Evolutionary conservation across 345 rosid species (phyloP), one percentile per base, ranked within the genome.

Genomic region (Bruguiera sexangula): DNA sequence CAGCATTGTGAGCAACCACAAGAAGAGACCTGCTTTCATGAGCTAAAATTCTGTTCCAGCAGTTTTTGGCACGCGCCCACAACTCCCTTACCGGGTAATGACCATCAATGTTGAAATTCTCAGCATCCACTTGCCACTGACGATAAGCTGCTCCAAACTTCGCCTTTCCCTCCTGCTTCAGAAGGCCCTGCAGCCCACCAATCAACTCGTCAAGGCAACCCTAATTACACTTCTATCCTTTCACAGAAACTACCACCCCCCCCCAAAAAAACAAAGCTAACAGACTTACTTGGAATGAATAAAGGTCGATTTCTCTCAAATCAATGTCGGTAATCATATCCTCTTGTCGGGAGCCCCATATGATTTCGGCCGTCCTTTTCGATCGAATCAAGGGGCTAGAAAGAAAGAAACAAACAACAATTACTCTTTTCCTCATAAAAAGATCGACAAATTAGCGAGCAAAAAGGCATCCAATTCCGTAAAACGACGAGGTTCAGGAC

Each of bases 1-100:
- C 88, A 76, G 97, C 98, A 79, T 94, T 94, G 81, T 94, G 98
- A 74, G 97, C 97, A 75, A 91, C 98, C 81, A 94, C 91, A 63
- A 94, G 98, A 85, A 87, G 83, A 53, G 91, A 94, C 70, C 75
- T 80, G 82, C 95, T 87, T 63, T 87, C 91, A 69, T 94, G 95
- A 34, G 83, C 81, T 71, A 91, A 86, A 32, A 94, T 84, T 69
- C 71, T 74, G 39, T 62, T 51, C 98, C 98, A 91, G 73, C 90
- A 88, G 74, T 69, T 7, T 56, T 85, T 75, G 57, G 87, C 97
- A 43, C 97, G 91, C 4, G 72, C 86, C 97, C 97, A 94, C 72
- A 91, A 76, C 80, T 94, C 37, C 37, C 37, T 86, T 63, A 89
- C 95, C 0, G 98, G 98, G 67, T 83, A 91, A 51, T 88, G 97